Evolutionary conservation across 306 rosid species (phyloP).

Genomic region (Luffa aegyptiaca): DNA sequence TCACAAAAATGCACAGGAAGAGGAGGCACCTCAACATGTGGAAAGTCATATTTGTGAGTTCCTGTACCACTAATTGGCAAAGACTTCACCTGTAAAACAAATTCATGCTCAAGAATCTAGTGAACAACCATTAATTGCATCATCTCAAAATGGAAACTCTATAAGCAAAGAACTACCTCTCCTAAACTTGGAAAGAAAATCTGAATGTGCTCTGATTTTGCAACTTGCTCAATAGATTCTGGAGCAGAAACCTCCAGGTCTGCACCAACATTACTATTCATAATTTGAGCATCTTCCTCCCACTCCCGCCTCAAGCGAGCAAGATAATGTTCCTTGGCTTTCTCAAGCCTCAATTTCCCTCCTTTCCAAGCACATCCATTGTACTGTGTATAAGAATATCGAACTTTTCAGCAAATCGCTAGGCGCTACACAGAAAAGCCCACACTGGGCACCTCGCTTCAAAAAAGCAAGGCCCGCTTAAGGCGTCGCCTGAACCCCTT

Average conservation of each 20-base stretch:
- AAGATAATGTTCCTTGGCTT: slow-evolving; percentile 72
- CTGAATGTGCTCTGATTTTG: slow-evolving; percentile 24
- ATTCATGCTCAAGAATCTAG: neutral
- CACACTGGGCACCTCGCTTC: too few relatives aligned
- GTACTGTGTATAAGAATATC: slow-evolving; percentile 35
- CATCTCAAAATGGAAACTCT: neutral
- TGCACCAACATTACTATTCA: neutral
- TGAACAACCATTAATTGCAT: neutral
- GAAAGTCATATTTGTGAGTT: slow-evolving; percentile 88
- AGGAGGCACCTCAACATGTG: slow-evolving; percentile 53
- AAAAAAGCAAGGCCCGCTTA: too few relatives aligned
- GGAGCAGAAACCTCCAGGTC: slow-evolving; percentile 4
- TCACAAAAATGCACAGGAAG: slow-evolving; percentile 81
- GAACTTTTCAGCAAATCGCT: neutral
- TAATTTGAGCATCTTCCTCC: slow-evolving; percentile 35
- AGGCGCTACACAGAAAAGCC: too few relatives aligned
- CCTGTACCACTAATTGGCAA: slow-evolving; percentile 83
- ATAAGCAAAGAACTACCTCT: slow-evolving; percentile 28
- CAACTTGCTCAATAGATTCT: slow-evolving; percentile 13
- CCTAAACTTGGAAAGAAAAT: slow-evolving; percentile 62
- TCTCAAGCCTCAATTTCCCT: slow-evolving; percentile 69
- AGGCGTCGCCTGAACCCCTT: too few relatives aligned
- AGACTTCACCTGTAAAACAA: slow-evolving; percentile 53
- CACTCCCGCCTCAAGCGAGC: slow-evolving; percentile 52
- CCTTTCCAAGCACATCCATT: slow-evolving; percentile 97